Percentiles rank a stretch among this genome's conserved stretches.
Evolutionary conservation across 352 stramenopile genomes (phyloP).

Genomic region (Pythium volutum): DNA sequence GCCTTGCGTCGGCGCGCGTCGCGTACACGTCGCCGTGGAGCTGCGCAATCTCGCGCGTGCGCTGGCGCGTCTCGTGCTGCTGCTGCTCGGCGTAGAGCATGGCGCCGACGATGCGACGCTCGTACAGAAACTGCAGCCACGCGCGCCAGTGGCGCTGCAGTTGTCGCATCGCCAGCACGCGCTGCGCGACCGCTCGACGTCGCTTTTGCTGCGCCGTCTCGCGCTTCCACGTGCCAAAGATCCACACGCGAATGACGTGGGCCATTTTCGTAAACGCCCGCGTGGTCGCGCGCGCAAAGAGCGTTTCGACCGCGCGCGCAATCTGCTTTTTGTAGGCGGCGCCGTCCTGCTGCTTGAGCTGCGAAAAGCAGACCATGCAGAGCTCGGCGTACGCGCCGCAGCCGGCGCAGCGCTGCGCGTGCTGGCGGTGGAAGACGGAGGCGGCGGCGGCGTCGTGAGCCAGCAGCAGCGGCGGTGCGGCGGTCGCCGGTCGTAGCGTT

Average conservation of each 20-base stretch:
- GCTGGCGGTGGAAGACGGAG: background rate
- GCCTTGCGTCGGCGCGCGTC: slow-evolving; percentile 25
- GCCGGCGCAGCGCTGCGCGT: slow-evolving; percentile 45
- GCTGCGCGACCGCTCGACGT: slow-evolving; percentile 20
- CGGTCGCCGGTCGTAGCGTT: slow-evolving; percentile 3
- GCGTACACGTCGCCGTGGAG: slow-evolving; percentile 68
- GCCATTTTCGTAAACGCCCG: slow-evolving; percentile 57
- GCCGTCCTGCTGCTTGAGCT: slow-evolving; percentile 58
- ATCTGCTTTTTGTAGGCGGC: slow-evolving; percentile 67
- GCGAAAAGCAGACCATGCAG: slow-evolving; percentile 64
- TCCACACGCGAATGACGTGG: slow-evolving; percentile 52
- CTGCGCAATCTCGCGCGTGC: slow-evolving; percentile 41
- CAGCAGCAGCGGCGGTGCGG: background rate
- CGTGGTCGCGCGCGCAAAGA: slow-evolving; percentile 58
- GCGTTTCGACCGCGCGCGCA: slow-evolving; percentile 50
- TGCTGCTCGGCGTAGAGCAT: slow-evolving; percentile 70
- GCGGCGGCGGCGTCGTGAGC: background rate
- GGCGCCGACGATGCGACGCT: slow-evolving; percentile 60
- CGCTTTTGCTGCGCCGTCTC: slow-evolving; percentile 33
- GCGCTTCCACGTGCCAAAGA: slow-evolving; percentile 60
- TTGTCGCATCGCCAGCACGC: slow-evolving; percentile 27
- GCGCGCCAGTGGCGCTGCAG: slow-evolving; percentile 39
- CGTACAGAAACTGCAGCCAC: slow-evolving; percentile 59
- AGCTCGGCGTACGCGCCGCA: slow-evolving; percentile 67
- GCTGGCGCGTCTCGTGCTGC: slow-evolving; percentile 41